Base-by-base conservation (phyloP, 805 yeast genomes). In the Helenozyma baotianmanensis region DNA sequence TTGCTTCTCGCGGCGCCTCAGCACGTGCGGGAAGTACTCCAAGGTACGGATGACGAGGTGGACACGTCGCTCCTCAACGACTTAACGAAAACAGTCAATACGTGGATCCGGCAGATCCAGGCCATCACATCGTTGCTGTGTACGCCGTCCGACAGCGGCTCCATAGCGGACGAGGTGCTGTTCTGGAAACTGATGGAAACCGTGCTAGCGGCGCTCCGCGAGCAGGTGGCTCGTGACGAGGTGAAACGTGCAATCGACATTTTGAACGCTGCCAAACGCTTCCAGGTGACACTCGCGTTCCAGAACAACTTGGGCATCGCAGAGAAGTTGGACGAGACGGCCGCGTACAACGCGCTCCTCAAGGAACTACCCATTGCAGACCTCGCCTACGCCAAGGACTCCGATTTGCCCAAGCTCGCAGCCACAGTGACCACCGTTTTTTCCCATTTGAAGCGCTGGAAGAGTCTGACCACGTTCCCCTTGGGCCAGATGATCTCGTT, bases 171-270 rank as follows among this genome's bases (percentile, higher is more conserved):
- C 25, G 97, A 89, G 48, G 65, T 82, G 3, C 74, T 70, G 29
- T 88, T 83, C 44, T 89, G 97, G 97, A 59, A 64, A 7, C 73
- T 86, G 0, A 66, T 84, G 63, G 90, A 84, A 46, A 50, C 57
- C 2, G 79, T 85, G 0, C 60, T 89, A 26, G 36, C 45, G 2
- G 60, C 77, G 1, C 66, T 84, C 1, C 72, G 74, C 33, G 62
- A 64, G 1, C 95, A 87, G 50, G 55, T 84, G 1, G 54, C 66
- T 3, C 62, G 74, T 1, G 65, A 68, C 0, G 79, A 75, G 22
- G 74, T 86, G 1, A 60, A 56, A 14, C 53, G 72, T 7, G 76
- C 92, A 0, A 56, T 87, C 10, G 75, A 72, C 1, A 61, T 83
- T 0, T 62, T 89, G 35, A 74, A 75, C 38, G 60, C 70, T 11